Evolutionary conservation across 2,329 filamentous ascomycete species (phyloP).

Genomic region (Geosmithia flava): DNA sequence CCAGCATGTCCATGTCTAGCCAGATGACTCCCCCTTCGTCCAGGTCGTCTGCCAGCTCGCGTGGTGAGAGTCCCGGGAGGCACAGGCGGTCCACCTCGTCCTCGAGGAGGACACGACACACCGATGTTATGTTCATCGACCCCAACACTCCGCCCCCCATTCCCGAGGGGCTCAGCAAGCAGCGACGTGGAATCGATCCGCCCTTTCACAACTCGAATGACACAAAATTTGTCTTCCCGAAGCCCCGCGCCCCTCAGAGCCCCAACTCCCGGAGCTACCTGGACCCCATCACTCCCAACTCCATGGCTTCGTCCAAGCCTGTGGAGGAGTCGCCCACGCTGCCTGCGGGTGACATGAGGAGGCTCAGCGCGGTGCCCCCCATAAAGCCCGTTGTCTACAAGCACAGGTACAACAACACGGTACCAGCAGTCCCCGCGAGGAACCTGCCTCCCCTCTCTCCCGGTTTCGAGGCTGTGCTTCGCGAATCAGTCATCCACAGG

Average conservation of each 20-base stretch:
- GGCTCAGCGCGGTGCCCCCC: background rate
- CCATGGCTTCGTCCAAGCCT: background rate
- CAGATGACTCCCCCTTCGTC: background rate
- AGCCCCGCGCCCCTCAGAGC: background rate
- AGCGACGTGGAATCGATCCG: background rate
- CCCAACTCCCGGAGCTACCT: background rate
- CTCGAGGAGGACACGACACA: background rate
- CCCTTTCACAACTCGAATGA: background rate
- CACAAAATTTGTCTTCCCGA: background rate
- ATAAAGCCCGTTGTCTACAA: background rate
- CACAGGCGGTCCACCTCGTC: background rate
- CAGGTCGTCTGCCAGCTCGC: background rate
- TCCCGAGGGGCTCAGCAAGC: background rate
- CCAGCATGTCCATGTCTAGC: background rate
- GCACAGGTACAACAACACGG: background rate
- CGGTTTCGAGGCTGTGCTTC: background rate
- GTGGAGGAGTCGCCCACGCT: background rate
- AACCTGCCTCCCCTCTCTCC: background rate
- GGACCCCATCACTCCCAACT: conserved; percentile 1
- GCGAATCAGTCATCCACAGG: conserved; percentile 30
- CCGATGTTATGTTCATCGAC: conserved; percentile 4
- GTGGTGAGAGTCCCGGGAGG: background rate
- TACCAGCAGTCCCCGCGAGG: background rate
- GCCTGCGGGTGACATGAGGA: background rate
- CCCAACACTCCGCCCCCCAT: conserved; percentile 4